Conservation (phyloP, 2,329 filamentous ascomycete species). For the Cladosporium sp. region DNA sequence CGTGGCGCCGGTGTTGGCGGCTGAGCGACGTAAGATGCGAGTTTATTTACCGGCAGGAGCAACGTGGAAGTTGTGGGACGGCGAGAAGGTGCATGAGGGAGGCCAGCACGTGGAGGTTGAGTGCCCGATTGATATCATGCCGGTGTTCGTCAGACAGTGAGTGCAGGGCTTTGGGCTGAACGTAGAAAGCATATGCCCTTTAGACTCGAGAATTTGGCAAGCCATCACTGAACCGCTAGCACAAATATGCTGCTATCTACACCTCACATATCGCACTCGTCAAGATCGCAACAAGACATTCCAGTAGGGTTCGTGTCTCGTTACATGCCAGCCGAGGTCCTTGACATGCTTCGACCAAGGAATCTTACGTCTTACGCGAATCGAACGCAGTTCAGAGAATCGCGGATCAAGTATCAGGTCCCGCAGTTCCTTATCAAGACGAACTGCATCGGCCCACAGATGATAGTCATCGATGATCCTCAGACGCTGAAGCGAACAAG, state of each 20-base stretch:
- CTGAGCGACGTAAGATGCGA: conserved; percentile 47
- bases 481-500: not conserved
- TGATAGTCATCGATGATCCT: not conserved
- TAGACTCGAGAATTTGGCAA: too few relatives aligned
- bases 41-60: conserved; percentile 57
- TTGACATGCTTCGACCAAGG: not conserved
- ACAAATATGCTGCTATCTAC: too few relatives aligned
- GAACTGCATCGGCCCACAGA: not conserved
- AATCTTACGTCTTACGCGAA: not conserved
- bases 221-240: too few relatives aligned
- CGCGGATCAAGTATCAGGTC: not conserved
- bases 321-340: not conserved
- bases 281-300: not conserved
- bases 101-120: conserved; percentile 25
- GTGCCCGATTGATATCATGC: conserved; percentile 29
- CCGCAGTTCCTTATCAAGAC: not conserved
- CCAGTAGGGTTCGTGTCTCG: not conserved
- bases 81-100: conserved; percentile 27
- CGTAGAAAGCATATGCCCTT: too few relatives aligned
- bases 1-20: conserved; percentile 57
- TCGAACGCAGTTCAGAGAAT: not conserved
- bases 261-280: too few relatives aligned
- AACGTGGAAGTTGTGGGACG: conserved; percentile 49
- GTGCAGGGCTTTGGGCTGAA: too few relatives aligned
- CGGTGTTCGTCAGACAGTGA: conserved; percentile 25